Conservation (phyloP, 768 basidiomycete species). For the Cytidiella melzeri region DNA sequence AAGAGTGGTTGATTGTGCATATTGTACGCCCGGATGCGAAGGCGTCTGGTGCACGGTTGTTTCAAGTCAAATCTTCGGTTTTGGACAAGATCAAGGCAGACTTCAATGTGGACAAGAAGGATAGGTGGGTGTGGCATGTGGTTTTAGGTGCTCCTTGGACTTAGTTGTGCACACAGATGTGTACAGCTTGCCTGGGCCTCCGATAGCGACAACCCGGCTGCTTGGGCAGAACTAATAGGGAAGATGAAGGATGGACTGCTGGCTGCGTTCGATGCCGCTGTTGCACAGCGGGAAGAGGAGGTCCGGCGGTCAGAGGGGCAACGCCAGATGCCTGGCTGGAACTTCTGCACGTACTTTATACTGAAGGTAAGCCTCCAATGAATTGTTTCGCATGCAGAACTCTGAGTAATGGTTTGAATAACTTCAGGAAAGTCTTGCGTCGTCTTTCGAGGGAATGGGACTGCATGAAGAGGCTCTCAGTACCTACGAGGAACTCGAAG, state of each 20-base stretch:
- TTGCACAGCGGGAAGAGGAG: conserved; percentile 82
- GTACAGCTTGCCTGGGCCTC: conserved; percentile 75
- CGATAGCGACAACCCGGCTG: conserved; percentile 65
- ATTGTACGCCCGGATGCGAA: conserved; percentile 70
- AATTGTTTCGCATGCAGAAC: not conserved
- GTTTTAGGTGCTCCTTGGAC: conserved; percentile 7
- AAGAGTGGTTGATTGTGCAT: conserved; percentile 92
- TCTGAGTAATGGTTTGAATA: not conserved
- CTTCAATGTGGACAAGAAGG: conserved; percentile 85
- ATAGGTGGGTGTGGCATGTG: conserved; percentile 48
- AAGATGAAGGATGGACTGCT: conserved; percentile 89
- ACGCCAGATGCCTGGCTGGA: conserved; percentile 94
- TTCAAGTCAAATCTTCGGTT: conserved; percentile 79
- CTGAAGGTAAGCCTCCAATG: conserved; percentile 57
- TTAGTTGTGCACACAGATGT: conserved; percentile 46
- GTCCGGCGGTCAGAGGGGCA: conserved; percentile 86
- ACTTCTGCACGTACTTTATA: conserved; percentile 95
- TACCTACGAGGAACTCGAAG: conserved; percentile 90
- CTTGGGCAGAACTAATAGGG: conserved; percentile 83
- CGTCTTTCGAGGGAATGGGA: conserved; percentile 85
- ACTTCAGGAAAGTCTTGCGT: conserved; percentile 84
- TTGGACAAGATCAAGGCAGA: conserved; percentile 88
- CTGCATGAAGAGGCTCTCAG: conserved; percentile 84
- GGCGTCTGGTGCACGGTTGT: conserved; percentile 57
- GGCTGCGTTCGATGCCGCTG: conserved; percentile 74